These are phyloP conservation scores for Trichophyton rubrum DNA, from an alignment of 2,329 filamentous ascomycete species.

Conservation along the genomic window DNA sequence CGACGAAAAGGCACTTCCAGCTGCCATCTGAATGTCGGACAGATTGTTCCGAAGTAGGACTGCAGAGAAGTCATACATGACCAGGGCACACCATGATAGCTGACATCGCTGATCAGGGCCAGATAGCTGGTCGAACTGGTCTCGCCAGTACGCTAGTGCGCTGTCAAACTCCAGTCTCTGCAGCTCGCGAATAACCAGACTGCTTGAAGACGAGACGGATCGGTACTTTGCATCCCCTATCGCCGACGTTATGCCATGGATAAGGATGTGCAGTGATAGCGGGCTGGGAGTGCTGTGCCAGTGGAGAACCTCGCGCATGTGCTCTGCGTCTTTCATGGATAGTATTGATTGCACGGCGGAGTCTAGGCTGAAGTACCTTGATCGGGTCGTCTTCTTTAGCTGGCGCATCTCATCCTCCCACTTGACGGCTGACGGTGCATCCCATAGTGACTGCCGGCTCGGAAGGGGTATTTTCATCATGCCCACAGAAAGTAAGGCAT, in stretches of 20 bases:
- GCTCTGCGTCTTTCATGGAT: slow-evolving; percentile 13
- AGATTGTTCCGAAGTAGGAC: slow-evolving; percentile 14
- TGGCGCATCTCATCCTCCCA: slow-evolving; percentile 15
- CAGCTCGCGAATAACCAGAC: slow-evolving; percentile 7
- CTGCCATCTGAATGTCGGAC: slow-evolving; percentile 17
- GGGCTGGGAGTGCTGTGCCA: slow-evolving; percentile 13
- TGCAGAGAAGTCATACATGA: slow-evolving; percentile 15
- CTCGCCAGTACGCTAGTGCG: slow-evolving; percentile 13
- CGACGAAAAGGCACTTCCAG: slow-evolving; percentile 15
- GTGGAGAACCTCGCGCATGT: slow-evolving; percentile 11
- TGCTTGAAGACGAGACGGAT: slow-evolving; percentile 11
- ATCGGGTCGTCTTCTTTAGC: slow-evolving; percentile 11
- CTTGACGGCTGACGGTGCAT: slow-evolving; percentile 12
- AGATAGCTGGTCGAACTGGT: slow-evolving; percentile 12
- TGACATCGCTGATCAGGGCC: slow-evolving; percentile 10
- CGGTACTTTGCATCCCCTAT: slow-evolving; percentile 16
- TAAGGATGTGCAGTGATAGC: slow-evolving; percentile 14
- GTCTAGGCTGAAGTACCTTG: slow-evolving; percentile 14
- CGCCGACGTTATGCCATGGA: slow-evolving; percentile 15
- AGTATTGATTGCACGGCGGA: slow-evolving; percentile 15
- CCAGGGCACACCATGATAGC: slow-evolving; percentile 12
- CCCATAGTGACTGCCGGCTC: slow-evolving; percentile 15
- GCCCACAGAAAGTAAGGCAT: slow-evolving; percentile 13
- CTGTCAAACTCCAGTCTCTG: slow-evolving; percentile 15
- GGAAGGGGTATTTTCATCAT: slow-evolving; percentile 18